Conservation (phyloP, 805 yeast species). For the Candida germanica region DNA sequence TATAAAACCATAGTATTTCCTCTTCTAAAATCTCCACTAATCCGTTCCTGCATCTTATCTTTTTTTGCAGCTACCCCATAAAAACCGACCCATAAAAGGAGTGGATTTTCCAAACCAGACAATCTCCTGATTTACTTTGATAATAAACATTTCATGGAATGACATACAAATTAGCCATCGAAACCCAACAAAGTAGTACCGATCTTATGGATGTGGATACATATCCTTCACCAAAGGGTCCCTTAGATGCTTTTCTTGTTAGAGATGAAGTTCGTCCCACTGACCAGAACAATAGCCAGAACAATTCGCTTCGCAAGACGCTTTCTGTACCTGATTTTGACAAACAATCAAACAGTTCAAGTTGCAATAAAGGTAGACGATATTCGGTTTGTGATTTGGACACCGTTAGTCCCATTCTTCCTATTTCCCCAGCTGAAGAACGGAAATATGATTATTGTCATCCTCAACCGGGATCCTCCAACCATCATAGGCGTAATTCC, state of each 20-base stretch:
- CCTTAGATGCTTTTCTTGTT: slow-evolving; percentile 6
- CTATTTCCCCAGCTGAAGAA: slow-evolving; percentile 8
- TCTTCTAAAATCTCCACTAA: too few relatives aligned
- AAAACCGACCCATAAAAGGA: too few relatives aligned
- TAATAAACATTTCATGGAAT: background rate
- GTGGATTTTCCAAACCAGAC: too few relatives aligned
- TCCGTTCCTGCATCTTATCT: too few relatives aligned
- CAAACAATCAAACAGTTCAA: background rate
- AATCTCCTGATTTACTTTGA: too few relatives aligned
- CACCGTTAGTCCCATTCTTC: slow-evolving; percentile 3
- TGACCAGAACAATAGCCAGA: too few relatives aligned
- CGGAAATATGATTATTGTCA: slow-evolving; percentile 1
- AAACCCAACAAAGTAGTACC: too few relatives aligned
- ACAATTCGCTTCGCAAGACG: slow-evolving; percentile 2
- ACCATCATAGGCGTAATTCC: slow-evolving; percentile 43
- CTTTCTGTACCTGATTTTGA: slow-evolving; percentile 3
- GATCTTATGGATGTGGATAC: background rate
- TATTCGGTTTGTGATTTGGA: slow-evolving; percentile 15
- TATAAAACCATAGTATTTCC: too few relatives aligned
- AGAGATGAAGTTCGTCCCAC: background rate
- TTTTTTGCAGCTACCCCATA: too few relatives aligned
- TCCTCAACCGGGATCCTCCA: background rate
- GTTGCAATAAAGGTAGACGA: slow-evolving; percentile 4
- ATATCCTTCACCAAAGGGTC: slow-evolving; percentile 1
- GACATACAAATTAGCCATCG: slow-evolving; percentile 8